Percentiles rank a stretch among this genome's conserved stretches.
Conservation (phyloP, 2,329 filamentous ascomycete species). For the Calonectria ilicicola region DNA sequence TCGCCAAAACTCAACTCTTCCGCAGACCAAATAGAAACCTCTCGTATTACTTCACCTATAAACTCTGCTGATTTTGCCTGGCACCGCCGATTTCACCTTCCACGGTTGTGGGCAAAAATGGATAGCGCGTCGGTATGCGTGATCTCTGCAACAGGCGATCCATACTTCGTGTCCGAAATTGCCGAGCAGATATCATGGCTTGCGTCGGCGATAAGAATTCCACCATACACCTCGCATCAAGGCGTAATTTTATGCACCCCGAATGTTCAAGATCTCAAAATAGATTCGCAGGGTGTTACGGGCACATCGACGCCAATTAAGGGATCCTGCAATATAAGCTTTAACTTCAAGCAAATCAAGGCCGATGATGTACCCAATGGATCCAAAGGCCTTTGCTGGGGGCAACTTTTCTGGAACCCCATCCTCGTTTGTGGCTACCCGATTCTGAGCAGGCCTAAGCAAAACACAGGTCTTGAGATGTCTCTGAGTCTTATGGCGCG, state of each 20-base stretch:
- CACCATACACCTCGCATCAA: background rate
- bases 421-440: conserved; percentile 8
- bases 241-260: background rate
- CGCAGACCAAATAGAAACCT: background rate
- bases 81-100: too few relatives aligned
- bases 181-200: conserved; percentile 26
- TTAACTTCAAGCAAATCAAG: background rate
- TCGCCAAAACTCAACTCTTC: background rate
- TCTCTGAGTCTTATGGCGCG: background rate
- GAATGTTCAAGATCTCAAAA: background rate
- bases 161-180: conserved; percentile 11
- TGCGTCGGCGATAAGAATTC: background rate
- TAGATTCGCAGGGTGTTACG: background rate
- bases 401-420: background rate
- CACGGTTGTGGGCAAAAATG: background rate
- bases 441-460: background rate
- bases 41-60: background rate
- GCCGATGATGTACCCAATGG: background rate
- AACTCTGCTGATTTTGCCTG: too few relatives aligned
- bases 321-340: background rate
- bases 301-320: background rate
- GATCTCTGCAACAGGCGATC: background rate
- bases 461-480: conserved; percentile 17
- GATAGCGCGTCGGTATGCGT: background rate
- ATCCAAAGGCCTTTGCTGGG: conserved; percentile 18